Percentiles rank a stretch among this genome's conserved stretches.
Conservation (phyloP, 1,284 basidiomycete genomes). For the Pyrrhoderma lamaoense region DNA sequence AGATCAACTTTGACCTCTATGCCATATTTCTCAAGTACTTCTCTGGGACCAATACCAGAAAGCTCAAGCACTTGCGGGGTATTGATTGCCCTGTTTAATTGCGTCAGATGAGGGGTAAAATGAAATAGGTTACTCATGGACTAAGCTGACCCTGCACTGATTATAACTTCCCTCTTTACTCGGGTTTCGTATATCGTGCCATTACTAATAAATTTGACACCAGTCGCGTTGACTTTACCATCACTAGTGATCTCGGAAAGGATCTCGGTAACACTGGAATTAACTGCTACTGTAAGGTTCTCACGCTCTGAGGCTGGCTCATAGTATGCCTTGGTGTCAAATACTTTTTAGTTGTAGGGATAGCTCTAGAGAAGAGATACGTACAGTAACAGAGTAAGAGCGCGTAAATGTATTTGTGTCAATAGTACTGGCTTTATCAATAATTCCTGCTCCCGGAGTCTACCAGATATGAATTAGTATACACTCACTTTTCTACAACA, state of each 20-base stretch:
- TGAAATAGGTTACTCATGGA: too few relatives aligned
- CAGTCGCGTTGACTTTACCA: slow-evolving; percentile 24
- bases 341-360: neutral
- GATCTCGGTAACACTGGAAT: too few relatives aligned
- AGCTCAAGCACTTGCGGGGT: slow-evolving; percentile 32
- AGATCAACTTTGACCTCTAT: slow-evolving; percentile 30
- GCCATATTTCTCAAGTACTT: slow-evolving; percentile 26
- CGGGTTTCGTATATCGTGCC: slow-evolving; percentile 24
- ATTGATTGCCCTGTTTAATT: slow-evolving; percentile 24
- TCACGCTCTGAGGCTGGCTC: slow-evolving; percentile 19
- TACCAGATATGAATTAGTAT: too few relatives aligned
- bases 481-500: too few relatives aligned
- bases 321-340: slow-evolving; percentile 20
- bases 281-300: slow-evolving; percentile 20
- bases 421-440: slow-evolving; percentile 7
- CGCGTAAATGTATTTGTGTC: slow-evolving; percentile 19
- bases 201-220: slow-evolving; percentile 28
- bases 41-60: slow-evolving; percentile 32
- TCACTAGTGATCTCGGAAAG: neutral
- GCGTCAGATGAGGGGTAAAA: too few relatives aligned
- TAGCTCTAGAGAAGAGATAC: neutral
- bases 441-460: too few relatives aligned
- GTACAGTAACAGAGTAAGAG: slow-evolving; percentile 21
- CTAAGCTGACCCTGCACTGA: slow-evolving; percentile 27
- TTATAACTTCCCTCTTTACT: slow-evolving; percentile 31